Evolutionary conservation across 2,329 filamentous ascomycete genomes (phyloP).

Genomic region (Alternaria arborescens): DNA sequence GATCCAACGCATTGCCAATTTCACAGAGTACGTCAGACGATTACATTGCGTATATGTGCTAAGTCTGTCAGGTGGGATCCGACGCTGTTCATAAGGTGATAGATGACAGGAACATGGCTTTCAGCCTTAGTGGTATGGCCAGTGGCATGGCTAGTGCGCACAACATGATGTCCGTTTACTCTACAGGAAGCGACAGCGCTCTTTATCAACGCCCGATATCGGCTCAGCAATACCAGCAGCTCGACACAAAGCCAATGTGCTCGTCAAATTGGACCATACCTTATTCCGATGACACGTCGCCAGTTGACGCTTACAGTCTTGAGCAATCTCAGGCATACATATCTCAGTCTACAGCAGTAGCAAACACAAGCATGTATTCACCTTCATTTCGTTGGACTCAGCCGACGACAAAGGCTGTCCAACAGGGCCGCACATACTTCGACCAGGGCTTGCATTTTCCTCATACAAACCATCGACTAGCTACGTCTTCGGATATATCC

Average conservation of each 20-base stretch:
- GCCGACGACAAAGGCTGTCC: conserved; percentile 17
- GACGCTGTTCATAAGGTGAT: conserved; percentile 36
- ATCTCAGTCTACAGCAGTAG: conserved; percentile 21
- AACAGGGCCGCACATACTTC: conserved; percentile 26
- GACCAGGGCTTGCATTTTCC: conserved; percentile 37
- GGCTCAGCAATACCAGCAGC: conserved; percentile 25
- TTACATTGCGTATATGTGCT: conserved; percentile 5
- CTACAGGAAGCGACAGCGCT: conserved; percentile 7
- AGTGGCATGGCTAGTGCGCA: conserved; percentile 30
- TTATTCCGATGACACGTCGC: conserved; percentile 40
- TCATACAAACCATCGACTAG: conserved; percentile 19
- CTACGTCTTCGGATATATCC: conserved; percentile 32
- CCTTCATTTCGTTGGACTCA: conserved; percentile 33
- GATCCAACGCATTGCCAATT: conserved; percentile 74
- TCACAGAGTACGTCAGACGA: conserved; percentile 68
- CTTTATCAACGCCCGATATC: conserved; percentile 27
- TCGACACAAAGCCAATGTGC: conserved; percentile 33
- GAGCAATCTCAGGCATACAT: conserved; percentile 34
- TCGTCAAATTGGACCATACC: conserved; percentile 34
- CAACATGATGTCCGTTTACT: conserved; percentile 35
- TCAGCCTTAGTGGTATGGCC: conserved; percentile 28
- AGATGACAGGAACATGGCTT: conserved; percentile 26
- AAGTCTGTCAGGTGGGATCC: conserved; percentile 44
- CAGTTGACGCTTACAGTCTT: conserved; percentile 38
- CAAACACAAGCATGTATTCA: conserved; percentile 23